Evolutionary conservation across 108 stramenopile genomes (phyloP), one percentile per base, ranked within the genome.

Genomic region (Nannochloropsis salina): DNA sequence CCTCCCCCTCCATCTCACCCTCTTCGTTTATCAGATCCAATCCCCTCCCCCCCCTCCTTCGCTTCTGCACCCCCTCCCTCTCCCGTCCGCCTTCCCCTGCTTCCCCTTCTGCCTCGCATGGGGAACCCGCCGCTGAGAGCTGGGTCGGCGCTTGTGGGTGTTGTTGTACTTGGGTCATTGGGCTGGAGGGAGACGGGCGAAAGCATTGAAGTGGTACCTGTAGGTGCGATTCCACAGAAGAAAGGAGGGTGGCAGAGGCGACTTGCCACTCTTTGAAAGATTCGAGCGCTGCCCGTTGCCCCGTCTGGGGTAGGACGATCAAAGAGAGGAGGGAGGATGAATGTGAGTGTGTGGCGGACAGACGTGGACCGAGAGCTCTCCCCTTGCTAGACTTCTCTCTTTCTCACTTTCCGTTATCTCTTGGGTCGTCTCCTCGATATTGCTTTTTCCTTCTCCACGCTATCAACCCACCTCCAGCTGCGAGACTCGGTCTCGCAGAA

Each of bases 1-100:
- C 61, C 61, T 74, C 61, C 61, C n/a, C 61, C 61, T 74, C 61
- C 8, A 15, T n/a, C 61, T n/a, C 61, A n/a, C 61, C 61, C 61
- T 74, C 61, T n/a, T 74, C 61, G 20, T n/a, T n/a, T n/a, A 74
- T 74, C 61, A 74, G 20, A 6, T n/a, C 61, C 61, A 74, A 74
- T n/a, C 61, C 61, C n/a, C 6, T 4, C 6, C n/a, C 61, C 61
- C n/a, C 61, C 61, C 61, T 74, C 61, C n/a, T n/a, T n/a, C 61
- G 61, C 61, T 74, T 74, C 61, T 74, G 31, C 1, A 31, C 31
- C 31, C 31, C 31, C 31, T 31, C n/a, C 61, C n/a, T 74, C 20
- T n/a, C 61, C 61, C 61, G 1, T 3, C 61, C 3, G 6, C n/a
- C 61, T n/a, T 74, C n/a, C 61, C 15, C 61, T 74, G n/a, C 61